Base-by-base conservation (phyloP, 148 eudicot species). In the Linanthus parryae region DNA sequence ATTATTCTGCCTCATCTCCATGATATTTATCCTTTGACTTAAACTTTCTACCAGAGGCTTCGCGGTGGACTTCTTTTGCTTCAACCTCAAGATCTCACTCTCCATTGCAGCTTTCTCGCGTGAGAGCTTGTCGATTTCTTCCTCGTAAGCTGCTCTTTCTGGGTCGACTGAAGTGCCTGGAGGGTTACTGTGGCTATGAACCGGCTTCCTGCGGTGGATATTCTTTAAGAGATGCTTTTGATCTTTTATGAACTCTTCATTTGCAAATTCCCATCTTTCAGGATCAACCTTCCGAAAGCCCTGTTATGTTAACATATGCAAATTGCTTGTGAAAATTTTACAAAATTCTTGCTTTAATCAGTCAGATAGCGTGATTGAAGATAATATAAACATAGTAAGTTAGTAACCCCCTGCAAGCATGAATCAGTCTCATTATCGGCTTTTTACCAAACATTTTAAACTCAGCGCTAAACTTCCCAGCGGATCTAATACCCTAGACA, bases 271-370 rank as follows among this genome's bases (percentile, higher is more conserved):
- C 97, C 97, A 91, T 69, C 69, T 78, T 59, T 91, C 97, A 15
- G 97, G 87, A 61, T 91, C 97, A 56, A 79, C 83, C 68, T 91
- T 91, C 64, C 79, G 83, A 64, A 91, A 91, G 57, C 97, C 97
- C 97, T 91, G 66, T 19, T 19, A 20, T 19, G 10, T 17, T 45
- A 59, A 23, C 44, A 17, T 11, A 19, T 31, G 7, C 6, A 31
- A 31, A 5, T 48, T 15, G n/a, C n/a, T n/a, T n/a, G n/a, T n/a
- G n/a, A n/a, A n/a, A n/a, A n/a, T n/a, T n/a, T n/a, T n/a, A n/a
- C n/a, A n/a, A n/a, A n/a, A n/a, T n/a, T n/a, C n/a, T n/a, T n/a
- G n/a, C n/a, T n/a, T n/a, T n/a, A n/a, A n/a, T n/a, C n/a, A n/a
- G n/a, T n/a, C n/a, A n/a, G n/a, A n/a, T n/a, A n/a, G n/a, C n/a